Base-by-base conservation (phyloP, 768 basidiomycete genomes). In the Multifurca ochricompacta region DNA sequence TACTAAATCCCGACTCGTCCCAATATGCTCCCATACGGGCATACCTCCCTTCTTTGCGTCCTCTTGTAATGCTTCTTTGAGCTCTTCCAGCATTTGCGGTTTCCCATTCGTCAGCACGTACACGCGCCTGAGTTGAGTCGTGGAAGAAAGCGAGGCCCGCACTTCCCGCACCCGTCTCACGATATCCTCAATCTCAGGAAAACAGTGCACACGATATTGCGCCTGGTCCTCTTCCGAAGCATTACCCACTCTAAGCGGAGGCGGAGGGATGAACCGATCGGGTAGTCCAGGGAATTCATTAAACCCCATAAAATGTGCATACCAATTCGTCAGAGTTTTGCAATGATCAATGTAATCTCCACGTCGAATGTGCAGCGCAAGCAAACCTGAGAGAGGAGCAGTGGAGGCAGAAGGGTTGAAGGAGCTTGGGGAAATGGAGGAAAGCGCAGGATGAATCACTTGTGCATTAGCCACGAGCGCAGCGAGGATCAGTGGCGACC, bases 81-180 rank as follows among this genome's bases (percentile, higher is more conserved):
- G 68, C 28, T 69, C 63, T 10, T 56, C 42, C 7, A 77, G 64
- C 75, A 75, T 79, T 16, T 61, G 61, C 10, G 58, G 50, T 14
- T 64, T 59, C 8, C 68, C 77, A 51, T 80, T 78, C 49, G 79
- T 73, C 65, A 78, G 68, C 55, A 79, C 65, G 54, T 78, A 79
- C 10, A 80, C 49, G 6, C 66, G 59, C 28, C 65, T 58, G 13
- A 79, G 65, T 9, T 56, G 62, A 6, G 58, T 53, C 9, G 42
- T 62, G 9, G 61, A 56, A 6, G 61, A 65, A 0, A 56, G 54
- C 25, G 54, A 59, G 9, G 44, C 21, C 21, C 71, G 67, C 16
- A 74, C 69, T 2, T 54, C 63, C 44, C 63, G 63, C 23, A 74
- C 70, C 42, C 67, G 70, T 42, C 64, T 43, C 5, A 76, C 71